Base-by-base conservation (phyloP, 2,329 filamentous ascomycete species). In the Aureobasidium sp. region DNA sequence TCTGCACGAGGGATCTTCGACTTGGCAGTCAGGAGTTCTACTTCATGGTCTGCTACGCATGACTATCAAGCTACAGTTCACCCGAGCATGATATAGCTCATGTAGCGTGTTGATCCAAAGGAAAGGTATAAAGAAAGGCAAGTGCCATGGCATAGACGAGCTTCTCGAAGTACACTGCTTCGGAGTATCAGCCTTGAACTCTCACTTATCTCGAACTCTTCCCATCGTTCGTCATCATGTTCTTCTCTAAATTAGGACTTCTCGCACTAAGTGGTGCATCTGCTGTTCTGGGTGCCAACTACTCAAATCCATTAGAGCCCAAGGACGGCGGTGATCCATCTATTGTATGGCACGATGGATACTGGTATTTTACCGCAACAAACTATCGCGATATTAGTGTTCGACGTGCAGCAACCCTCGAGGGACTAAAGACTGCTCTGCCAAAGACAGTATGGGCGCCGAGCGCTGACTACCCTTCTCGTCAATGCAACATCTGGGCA, bases 401-500 rank as follows among this genome's bases (percentile, higher is more conserved):
- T 16, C 77, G 80, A 1, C 75, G 81, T 0, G 77, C 83, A 0
- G 80, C 73, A 5, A 85, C 81, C 0, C 71, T 85, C 6, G 77
- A 79, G 32, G 82, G 81, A 0, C 70, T 85, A 13, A 82, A 83
- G 72, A 79, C 76, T 0, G 81, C 77, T 0, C 73, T 77, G 36
- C 77, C 76, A 27, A 82, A 81, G 65, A 70, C 68, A 3, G 79
- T 85, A 32, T 85, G 80, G 72, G 76, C 74, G 0, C 79, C 81
- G 58, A 44, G 27, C 11, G 53, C 39, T 16, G 71, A 70, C 3
- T 77, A 76, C 14, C 67, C 81, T 2, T 72, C 72, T 4, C 74
- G 80, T n/a, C 80, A 79, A 70, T 81, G 80, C 68, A 83, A 82
- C 59, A 77, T 85, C 49, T 85, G 82, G 82, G 82, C 82, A 0